phyloP scores from a whole-genome alignment of 139 green algal species.

The Picocystis salinarum region DNA sequence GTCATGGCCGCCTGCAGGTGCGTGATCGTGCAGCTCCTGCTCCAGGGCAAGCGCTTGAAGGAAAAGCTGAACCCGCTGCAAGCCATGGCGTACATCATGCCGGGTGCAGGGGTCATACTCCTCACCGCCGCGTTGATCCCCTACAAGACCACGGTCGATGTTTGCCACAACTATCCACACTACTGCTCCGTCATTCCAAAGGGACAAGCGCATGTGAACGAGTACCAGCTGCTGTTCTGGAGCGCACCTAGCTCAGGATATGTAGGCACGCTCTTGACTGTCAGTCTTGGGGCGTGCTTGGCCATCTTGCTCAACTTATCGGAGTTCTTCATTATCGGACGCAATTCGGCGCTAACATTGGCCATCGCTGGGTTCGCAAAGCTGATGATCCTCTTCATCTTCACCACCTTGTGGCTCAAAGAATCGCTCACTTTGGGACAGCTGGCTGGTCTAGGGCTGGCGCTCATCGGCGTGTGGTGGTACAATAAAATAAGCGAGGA shows the following conservation, averaged over 20 bases:
- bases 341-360: neutral
- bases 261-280: too few species aligned
- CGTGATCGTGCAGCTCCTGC: conserved; percentile 2
- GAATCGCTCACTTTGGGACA: neutral
- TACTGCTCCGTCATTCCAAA: too few species aligned
- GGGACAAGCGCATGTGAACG: too few species aligned
- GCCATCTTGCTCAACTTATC: neutral
- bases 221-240: too few species aligned
- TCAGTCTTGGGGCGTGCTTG: neutral
- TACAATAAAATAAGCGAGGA: too few species aligned
- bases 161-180: too few species aligned
- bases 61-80: neutral
- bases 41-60: neutral
- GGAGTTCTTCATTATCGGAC: neutral
- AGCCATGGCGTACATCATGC: conserved; percentile 2
- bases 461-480: neutral
- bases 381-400: neutral
- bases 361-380: neutral
- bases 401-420: neutral
- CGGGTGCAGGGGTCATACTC: neutral
- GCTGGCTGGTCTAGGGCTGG: neutral
- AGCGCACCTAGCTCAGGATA: too few species aligned
- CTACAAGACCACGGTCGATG: conserved; percentile 11
- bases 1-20: conserved; percentile 7
- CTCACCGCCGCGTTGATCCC: neutral